These are phyloP conservation scores for Globisporangium spinosum DNA, from an alignment of 352 stramenopile genomes.

Conservation along the genomic window DNA sequence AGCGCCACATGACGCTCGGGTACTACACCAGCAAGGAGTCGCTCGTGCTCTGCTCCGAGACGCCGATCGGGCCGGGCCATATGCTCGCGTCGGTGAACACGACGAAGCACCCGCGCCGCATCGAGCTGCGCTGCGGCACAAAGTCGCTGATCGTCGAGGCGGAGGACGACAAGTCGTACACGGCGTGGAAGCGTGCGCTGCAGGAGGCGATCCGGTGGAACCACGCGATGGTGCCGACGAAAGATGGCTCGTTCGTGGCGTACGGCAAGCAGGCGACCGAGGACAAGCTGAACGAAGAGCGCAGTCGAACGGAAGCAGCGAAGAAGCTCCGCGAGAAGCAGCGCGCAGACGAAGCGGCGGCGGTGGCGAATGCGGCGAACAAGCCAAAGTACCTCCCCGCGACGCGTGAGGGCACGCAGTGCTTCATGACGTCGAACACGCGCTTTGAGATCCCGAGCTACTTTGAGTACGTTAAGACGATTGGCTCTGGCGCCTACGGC, in stretches of 20 bases:
- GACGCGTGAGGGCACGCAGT: conserved; percentile 61
- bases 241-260: conserved; percentile 73
- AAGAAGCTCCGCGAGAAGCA: conserved; percentile 79
- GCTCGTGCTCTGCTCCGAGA: conserved; percentile 75
- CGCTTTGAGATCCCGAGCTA: conserved; percentile 74
- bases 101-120: conserved; percentile 49
- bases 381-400: conserved; percentile 84
- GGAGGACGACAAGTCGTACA: conserved; percentile 53
- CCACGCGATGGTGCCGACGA: conserved; percentile 80
- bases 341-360: conserved; percentile 56
- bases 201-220: conserved; percentile 86
- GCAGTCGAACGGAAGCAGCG: conserved; percentile 59
- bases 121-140: conserved; percentile 69
- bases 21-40: conserved; percentile 87
- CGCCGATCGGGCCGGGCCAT: conserved; percentile 74
- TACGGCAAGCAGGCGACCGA: conserved; percentile 78
- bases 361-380: conserved; percentile 57
- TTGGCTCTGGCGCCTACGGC: conserved; percentile 89
- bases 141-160: conserved; percentile 75
- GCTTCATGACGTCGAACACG: conserved; percentile 85
- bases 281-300: conserved; percentile 68
- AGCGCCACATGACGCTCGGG: conserved; percentile 85
- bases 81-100: conserved; percentile 39
- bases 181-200: conserved; percentile 62
- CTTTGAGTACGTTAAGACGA: conserved; percentile 84